phyloP scores from a whole-genome alignment of 106 monocot species.

The Platanthera zijinensis region DNA sequence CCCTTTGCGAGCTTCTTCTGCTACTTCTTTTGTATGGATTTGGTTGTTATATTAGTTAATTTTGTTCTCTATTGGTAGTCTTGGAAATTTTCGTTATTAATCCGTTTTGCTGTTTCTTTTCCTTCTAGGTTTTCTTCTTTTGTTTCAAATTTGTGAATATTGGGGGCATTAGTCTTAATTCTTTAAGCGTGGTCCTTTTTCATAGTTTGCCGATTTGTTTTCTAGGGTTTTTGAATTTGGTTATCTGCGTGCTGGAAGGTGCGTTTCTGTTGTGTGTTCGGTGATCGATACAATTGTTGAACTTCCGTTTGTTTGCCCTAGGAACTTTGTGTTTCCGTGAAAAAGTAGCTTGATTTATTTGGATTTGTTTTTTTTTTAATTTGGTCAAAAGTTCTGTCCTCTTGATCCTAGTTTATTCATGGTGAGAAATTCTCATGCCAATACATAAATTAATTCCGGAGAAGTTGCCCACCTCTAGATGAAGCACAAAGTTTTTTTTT shows the following conservation, averaged over 20 bases:
- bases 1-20: not conserved
- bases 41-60: not conserved
- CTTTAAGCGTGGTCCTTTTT: not conserved
- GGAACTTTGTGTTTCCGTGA: not conserved
- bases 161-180: not conserved
- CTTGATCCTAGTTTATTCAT: constrained; percentile 4
- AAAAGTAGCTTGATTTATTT: not conserved
- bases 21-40: not conserved
- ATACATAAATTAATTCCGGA: not conserved
- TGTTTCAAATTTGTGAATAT: not conserved
- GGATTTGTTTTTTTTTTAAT: not conserved
- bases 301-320: not conserved
- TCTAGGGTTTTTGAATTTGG: constrained; percentile 4
- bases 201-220: not conserved
- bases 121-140: not conserved
- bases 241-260: not conserved
- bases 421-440: constrained; percentile 1
- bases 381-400: not conserved
- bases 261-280: not conserved
- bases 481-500: not conserved
- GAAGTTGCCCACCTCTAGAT: not conserved
- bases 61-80: not conserved
- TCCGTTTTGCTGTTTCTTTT: not conserved
- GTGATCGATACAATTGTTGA: not conserved
- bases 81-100: not conserved